Evolutionary conservation across 2,329 filamentous ascomycete species (phyloP).

Genomic region (Botrytis tulipae): DNA sequence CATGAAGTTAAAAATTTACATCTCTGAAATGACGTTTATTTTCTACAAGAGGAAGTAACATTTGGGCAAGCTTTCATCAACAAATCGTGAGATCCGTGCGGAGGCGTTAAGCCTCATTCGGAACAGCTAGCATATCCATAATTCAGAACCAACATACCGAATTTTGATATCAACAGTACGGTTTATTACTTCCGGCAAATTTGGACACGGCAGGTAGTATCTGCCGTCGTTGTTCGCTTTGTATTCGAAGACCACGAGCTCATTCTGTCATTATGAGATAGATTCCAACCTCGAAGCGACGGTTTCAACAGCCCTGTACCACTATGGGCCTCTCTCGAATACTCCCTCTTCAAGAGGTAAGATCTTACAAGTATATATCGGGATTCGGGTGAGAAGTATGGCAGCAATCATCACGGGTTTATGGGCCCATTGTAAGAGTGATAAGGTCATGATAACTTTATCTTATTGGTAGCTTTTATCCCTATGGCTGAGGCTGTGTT

Average conservation of each 20-base stretch:
- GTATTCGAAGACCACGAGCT: neutral
- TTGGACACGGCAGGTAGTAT: neutral
- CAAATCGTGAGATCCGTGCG: constrained; percentile 8
- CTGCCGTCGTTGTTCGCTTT: neutral
- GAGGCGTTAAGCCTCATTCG: neutral
- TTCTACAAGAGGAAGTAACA: constrained; percentile 2
- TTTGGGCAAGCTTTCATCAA: constrained; percentile 13
- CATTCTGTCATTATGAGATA: neutral
- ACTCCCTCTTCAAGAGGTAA: neutral
- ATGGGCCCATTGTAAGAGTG: neutral
- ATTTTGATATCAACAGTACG: neutral
- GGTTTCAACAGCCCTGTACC: neutral
- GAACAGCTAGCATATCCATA: neutral
- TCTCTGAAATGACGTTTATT: constrained; percentile 19
- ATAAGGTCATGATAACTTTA: neutral
- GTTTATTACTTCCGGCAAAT: neutral
- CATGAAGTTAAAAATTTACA: constrained; percentile 7
- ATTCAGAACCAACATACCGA: neutral
- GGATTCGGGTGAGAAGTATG: neutral
- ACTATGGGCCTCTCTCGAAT: neutral
- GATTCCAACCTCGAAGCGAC: neutral
- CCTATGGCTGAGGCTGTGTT: constrained; percentile 9
- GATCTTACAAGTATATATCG: neutral
- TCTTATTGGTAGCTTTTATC: neutral
- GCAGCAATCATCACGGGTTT: neutral